Conservation (phyloP, 129 eudicot species). For the Pittosporum tobira region DNA sequence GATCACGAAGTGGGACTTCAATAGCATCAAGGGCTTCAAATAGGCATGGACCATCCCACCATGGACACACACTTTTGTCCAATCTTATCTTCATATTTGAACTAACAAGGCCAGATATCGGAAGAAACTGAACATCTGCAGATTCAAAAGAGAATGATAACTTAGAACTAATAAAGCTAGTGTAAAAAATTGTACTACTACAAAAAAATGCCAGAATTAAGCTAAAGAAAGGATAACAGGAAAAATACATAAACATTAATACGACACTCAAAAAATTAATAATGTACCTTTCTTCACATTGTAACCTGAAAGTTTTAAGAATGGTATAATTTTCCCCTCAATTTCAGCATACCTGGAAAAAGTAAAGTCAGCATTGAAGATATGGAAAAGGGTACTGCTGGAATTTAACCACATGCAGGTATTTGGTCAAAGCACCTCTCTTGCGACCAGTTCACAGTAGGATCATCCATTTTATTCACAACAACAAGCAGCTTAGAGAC, state of each 20-base stretch:
- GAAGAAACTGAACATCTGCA: slow-evolving; percentile 84
- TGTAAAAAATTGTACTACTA: too few species aligned
- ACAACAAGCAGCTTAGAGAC: slow-evolving; percentile 80
- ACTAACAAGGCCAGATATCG: slow-evolving; percentile 79
- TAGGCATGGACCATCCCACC: slow-evolving; percentile 88
- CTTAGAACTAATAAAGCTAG: neutral
- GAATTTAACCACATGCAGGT: neutral
- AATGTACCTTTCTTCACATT: slow-evolving; percentile 85
- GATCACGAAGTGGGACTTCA: slow-evolving; percentile 77
- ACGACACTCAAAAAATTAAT: neutral
- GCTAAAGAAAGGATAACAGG: neutral
- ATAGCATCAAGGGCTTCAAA: slow-evolving; percentile 82
- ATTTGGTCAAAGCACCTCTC: slow-evolving; percentile 42
- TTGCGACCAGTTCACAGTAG: slow-evolving; percentile 79
- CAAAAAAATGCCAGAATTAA: neutral
- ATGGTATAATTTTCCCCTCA: slow-evolving; percentile 68
- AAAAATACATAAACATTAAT: too few species aligned
- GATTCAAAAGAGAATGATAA: neutral
- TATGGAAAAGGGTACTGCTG: neutral
- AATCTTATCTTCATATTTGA: slow-evolving; percentile 61
- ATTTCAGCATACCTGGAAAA: slow-evolving; percentile 67
- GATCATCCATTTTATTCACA: slow-evolving; percentile 95
- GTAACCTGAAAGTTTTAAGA: slow-evolving; percentile 66
- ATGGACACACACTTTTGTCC: slow-evolving; percentile 54
- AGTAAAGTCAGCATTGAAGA: neutral